A percentile compares a stretch with the other conserved stretches of the same genome.
These are phyloP conservation scores for Aspergillus amoenus DNA, from an alignment of 2,329 filamentous ascomycete species.

Conservation along the genomic window DNA sequence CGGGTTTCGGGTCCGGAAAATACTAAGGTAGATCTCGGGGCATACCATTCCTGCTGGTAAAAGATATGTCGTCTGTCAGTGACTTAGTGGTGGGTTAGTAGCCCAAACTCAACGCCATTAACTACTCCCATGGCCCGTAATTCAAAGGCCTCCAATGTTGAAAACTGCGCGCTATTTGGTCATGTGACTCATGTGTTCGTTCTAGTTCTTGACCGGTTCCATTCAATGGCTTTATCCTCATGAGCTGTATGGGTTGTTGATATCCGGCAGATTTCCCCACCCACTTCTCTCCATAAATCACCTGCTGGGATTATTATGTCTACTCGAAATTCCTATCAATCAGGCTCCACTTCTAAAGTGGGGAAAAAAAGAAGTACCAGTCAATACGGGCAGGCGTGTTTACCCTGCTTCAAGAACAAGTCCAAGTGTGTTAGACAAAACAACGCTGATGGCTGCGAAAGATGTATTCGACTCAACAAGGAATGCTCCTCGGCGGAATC, in stretches of 20 bases:
- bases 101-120: no score
- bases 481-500: background rate
- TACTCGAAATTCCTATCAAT: background rate
- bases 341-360: background rate
- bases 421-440: constrained; percentile 1
- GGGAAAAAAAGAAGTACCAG: background rate
- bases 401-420: constrained; percentile 5
- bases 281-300: background rate
- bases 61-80: no score
- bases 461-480: constrained; percentile 1
- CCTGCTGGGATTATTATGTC: background rate
- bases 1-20: no score
- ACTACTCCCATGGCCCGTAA: no score
- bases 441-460: background rate
- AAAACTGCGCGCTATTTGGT: no score
- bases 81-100: no score
- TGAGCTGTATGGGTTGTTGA: background rate
- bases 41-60: no score
- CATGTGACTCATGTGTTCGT: no score
- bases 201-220: background rate
- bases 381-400: background rate
- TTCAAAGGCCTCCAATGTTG: no score
- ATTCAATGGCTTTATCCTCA: background rate
- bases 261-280: background rate
- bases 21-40: no score